Conservation (phyloP, 805 yeast genomes). For the Starmerella khaoyaiensis region DNA sequence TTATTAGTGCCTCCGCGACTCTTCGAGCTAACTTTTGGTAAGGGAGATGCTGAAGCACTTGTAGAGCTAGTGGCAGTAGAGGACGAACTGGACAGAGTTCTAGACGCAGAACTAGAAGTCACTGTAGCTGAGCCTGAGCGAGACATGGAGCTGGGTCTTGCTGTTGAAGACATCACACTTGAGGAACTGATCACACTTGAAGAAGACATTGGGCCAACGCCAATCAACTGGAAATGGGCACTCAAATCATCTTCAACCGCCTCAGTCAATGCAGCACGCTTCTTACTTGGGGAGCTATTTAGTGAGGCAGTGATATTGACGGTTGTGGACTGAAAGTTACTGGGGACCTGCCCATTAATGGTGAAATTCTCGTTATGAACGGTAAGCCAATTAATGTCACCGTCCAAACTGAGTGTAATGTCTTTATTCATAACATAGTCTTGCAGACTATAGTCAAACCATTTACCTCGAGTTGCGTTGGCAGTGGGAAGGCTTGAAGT, state of each 20-base stretch:
- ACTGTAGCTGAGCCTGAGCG: constrained; percentile 17
- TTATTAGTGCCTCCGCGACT: constrained; percentile 28
- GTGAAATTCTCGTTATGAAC: constrained; percentile 51
- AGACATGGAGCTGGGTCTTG: constrained; percentile 21
- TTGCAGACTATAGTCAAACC: constrained; percentile 47
- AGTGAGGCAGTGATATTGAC: constrained; percentile 40
- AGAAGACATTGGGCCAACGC: constrained; percentile 12
- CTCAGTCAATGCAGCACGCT: constrained; percentile 23
- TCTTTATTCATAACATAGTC: constrained; percentile 37
- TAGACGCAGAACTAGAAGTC: constrained; percentile 19
- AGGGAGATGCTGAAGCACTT: constrained; percentile 16
- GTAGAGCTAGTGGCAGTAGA: constrained; percentile 16
- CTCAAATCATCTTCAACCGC: constrained; percentile 11
- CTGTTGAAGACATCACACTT: constrained; percentile 20
- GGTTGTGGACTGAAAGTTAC: constrained; percentile 31
- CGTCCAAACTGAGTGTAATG: constrained; percentile 27
- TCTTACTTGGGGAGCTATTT: constrained; percentile 14
- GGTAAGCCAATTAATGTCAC: constrained; percentile 45
- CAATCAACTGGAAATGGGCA: constrained; percentile 16
- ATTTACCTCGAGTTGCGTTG: constrained; percentile 57
- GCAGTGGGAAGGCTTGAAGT: constrained; percentile 39
- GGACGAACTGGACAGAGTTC: constrained; percentile 25
- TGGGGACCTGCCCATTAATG: constrained; percentile 52
- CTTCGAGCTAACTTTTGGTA: constrained; percentile 7
- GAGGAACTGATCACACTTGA: constrained; percentile 1